These are phyloP conservation scores for Talinum fruticosum DNA, from an alignment of 148 eudicot genomes.

Conservation along the genomic window DNA sequence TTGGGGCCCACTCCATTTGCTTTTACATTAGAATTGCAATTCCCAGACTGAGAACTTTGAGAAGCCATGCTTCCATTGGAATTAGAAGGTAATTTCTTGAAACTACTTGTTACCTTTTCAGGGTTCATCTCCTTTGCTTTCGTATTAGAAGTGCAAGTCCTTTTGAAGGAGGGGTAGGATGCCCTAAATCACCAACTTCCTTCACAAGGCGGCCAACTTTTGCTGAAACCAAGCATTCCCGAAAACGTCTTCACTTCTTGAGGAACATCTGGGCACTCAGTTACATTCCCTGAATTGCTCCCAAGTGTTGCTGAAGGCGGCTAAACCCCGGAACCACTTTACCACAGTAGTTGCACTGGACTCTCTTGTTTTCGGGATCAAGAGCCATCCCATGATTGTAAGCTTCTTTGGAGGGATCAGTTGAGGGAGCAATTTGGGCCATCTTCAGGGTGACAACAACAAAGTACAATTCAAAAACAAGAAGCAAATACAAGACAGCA, in stretches of 20 bases:
- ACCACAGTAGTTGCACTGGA: constrained; percentile 54
- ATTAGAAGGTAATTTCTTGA: neutral
- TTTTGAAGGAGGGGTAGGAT: constrained; percentile 32
- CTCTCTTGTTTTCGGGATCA: constrained; percentile 30
- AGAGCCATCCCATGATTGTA: constrained; percentile 47
- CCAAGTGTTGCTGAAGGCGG: constrained; percentile 52
- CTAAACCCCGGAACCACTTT: constrained; percentile 42
- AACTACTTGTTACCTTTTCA: neutral
- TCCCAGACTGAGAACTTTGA: constrained; percentile 7
- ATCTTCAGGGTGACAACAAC: constrained; percentile 23
- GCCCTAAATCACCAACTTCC: constrained; percentile 34
- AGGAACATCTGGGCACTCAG: constrained; percentile 41
- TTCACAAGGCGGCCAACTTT: constrained; percentile 32
- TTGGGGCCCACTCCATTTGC: constrained; percentile 5
- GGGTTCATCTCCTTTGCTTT: neutral
- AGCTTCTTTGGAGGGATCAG: constrained; percentile 31
- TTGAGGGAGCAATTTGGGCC: constrained; percentile 23
- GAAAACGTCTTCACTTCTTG: constrained; percentile 31
- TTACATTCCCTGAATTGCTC: constrained; percentile 36
- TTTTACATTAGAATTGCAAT: constrained; percentile 22
- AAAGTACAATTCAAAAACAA: neutral
- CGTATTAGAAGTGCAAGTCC: constrained; percentile 28
- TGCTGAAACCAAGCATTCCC: constrained; percentile 18
- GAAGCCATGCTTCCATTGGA: constrained; percentile 6
- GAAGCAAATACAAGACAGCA: neutral